These are phyloP conservation scores for Symbiotaphrina buchneri DNA, from an alignment of 495 filamentous ascomycete genomes.

Conservation along the genomic window DNA sequence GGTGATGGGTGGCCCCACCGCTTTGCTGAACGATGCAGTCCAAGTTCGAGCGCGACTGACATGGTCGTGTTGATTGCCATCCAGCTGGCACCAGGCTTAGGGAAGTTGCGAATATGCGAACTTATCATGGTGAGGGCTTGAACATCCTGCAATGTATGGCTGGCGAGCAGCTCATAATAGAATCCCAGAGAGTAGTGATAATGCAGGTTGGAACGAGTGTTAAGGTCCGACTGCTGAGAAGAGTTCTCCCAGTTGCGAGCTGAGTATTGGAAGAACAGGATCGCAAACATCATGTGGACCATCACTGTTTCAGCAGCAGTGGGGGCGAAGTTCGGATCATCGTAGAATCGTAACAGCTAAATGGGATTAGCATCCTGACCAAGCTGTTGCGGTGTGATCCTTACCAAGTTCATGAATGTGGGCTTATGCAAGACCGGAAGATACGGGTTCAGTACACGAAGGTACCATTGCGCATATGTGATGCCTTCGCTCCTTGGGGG, in stretches of 20 bases:
- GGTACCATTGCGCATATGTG: slow-evolving; percentile 47
- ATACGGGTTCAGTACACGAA: slow-evolving; percentile 48
- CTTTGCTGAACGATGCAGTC: slow-evolving; percentile 47
- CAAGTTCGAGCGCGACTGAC: slow-evolving; percentile 42
- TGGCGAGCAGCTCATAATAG: slow-evolving; percentile 34
- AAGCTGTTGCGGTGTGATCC: slow-evolving; percentile 6
- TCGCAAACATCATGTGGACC: slow-evolving; percentile 58
- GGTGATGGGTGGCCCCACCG: slow-evolving; percentile 27
- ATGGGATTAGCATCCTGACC: slow-evolving; percentile 3
- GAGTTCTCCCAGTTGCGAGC: slow-evolving; percentile 30
- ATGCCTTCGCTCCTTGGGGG: slow-evolving; percentile 32
- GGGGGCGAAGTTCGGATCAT: slow-evolving; percentile 34
- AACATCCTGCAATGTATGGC: slow-evolving; percentile 35
- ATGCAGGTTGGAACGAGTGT: slow-evolving; percentile 41
- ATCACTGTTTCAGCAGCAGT: slow-evolving; percentile 41
- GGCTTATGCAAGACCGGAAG: slow-evolving; percentile 49
- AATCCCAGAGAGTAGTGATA: slow-evolving; percentile 51
- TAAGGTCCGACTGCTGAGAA: slow-evolving; percentile 24
- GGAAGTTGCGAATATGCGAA: slow-evolving; percentile 45
- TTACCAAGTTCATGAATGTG: slow-evolving; percentile 40
- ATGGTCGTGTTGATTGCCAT: slow-evolving; percentile 36
- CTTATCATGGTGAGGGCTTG: slow-evolving; percentile 51
- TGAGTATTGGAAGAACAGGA: slow-evolving; percentile 52
- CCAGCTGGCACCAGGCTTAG: slow-evolving; percentile 55
- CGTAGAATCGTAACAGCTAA: slow-evolving; percentile 36